Evolutionary conservation across 106 monocot genomes (phyloP).

Genomic region (Phalaenopsis equestris): DNA sequence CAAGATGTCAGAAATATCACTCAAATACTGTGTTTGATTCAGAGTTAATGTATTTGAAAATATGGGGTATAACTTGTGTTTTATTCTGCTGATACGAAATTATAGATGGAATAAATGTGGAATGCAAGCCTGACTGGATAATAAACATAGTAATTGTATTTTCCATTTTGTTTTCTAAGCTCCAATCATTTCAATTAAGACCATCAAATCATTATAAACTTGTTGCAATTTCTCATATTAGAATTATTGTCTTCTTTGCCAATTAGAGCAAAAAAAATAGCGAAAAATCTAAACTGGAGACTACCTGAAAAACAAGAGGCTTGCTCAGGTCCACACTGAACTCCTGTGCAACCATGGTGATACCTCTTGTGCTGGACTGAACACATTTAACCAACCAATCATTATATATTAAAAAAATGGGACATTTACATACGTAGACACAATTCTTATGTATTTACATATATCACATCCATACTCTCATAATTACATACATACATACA

Average conservation of each 20-base stretch:
- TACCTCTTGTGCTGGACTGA: background rate
- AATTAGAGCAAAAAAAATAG: background rate
- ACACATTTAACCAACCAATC: background rate
- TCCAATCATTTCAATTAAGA: background rate
- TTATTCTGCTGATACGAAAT: no score
- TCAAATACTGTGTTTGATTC: background rate
- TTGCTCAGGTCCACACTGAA: constrained; percentile 69
- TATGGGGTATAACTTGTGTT: no score
- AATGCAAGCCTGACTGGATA: no score
- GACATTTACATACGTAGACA: background rate
- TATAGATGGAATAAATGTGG: no score
- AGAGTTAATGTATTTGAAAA: no score
- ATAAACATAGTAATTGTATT: no score
- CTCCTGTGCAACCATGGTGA: constrained; percentile 55
- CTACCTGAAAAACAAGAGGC: constrained; percentile 85
- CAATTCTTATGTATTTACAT: background rate
- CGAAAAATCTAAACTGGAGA: background rate
- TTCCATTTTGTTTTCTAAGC: background rate
- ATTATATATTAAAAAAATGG: background rate
- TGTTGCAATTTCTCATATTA: background rate
- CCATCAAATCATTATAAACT: background rate
- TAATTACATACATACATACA: no score
- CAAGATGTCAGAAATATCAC: background rate
- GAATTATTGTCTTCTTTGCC: background rate
- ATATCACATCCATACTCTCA: no score